Evolutionary conservation across 306 rosid species (phyloP), one percentile per base, ranked within the genome.

Genomic region (Crotalaria pallida): DNA sequence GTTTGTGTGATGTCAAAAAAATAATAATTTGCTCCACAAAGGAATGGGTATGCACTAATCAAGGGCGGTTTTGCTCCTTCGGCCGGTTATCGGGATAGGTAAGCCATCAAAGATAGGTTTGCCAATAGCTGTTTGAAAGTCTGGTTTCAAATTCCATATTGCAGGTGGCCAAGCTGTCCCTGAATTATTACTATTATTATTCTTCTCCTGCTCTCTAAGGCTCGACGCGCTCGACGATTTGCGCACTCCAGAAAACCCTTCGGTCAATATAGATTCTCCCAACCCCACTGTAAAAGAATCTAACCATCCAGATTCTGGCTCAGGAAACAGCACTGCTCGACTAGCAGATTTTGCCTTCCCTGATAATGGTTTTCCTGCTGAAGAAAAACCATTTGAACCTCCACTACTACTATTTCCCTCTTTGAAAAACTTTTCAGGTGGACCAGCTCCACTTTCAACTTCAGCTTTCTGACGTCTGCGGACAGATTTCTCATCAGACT

Each of bases 71-170:
- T 91, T 91, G 82, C 81, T 81, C 82, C 90, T 61, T 69, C 96
- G 92, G 47, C 97, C 92, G 2, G 85, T 68, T 26, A 91, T 88
- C 7, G 97, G 96, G 21, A 85, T 88, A 4, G 97, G 96, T 63
- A 91, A 79, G 79, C 97, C 97, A 72, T 91, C 92, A 58, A 91
- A 91, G 38, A 91, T 84, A 40, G 92, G 97, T 67, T 75, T 86
- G 6, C 85, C 18, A 33, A 85, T 85, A 45, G 90, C 76, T 69
- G 80, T 81, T 78, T 89, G 96, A 84, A 89, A 76, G 75, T 89
- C 96, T 50, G 84, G 79, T 81, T 79, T 89, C 81, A 91, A 78
- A 75, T 63, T 84, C 96, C 96, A 87, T 81, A 49, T 84, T 8
- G 84, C 68, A 4, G 88, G 61, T 26, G 92, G 80, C 97, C 97